Evolutionary conservation across 768 basidiomycete genomes (phyloP), one percentile per base, ranked within the genome.

Genomic region (Pleurotus platypus): DNA sequence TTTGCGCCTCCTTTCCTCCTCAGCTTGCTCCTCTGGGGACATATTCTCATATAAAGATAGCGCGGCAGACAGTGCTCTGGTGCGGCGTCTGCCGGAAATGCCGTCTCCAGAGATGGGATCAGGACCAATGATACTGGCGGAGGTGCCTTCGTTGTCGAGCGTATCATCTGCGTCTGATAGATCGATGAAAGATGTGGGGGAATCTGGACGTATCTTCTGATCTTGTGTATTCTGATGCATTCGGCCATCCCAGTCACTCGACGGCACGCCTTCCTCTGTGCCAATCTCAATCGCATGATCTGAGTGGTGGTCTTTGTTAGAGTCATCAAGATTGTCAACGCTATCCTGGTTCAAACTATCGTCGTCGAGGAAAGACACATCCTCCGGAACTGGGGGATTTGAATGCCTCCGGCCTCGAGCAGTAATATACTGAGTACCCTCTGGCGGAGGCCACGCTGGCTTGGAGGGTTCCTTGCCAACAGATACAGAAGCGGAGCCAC

Each of bases 1-100:
- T 70, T 87, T 90, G 59, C 82, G 80, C 57, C 82, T 75, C 59
- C 81, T 81, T 58, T 86, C 83, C 18, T 82, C 81, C 49, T 90
- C 89, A 15, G 72, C 79, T 58, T 73, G 78, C 58, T 78, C 78
- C 56, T 85, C 81, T 20, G 78, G 72, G 49, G 79, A 72, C 65
- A 83, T 64, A 50, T 72, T 75, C 56, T 83, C 79, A 42, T 74
- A 74, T 46, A 82, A 65, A 40, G 81, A 82, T 18, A 77, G 76
- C 5, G 72, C 69, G 18, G 78, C 77, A 48, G 70, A 72, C 27
- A 78, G 73, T 48, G 61, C 62, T 59, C 62, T 67, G 61, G 66
- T 62, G 67, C 56, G 68, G 65, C 59, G 64, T 66, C 62, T 27
- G 50, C 40, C 13, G 27, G 30, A n/a, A 40, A 46, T n/a, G 51